phyloP scores from a whole-genome alignment of 1,284 basidiomycete genomes.

The Apiotrichum mycotoxinovorans region DNA sequence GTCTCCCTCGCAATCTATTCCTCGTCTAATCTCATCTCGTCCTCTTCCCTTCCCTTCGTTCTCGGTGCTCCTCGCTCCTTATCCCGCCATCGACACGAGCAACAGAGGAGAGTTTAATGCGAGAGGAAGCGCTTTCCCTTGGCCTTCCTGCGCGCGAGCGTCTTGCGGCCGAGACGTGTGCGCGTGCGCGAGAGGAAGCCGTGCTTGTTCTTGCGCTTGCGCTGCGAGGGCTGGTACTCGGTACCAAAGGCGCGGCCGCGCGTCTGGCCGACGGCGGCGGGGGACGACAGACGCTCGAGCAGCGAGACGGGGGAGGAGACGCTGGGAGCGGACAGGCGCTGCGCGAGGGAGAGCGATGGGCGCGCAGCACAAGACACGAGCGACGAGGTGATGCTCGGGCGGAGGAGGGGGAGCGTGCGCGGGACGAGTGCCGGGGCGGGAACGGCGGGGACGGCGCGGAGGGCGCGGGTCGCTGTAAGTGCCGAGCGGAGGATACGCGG shows the following conservation, averaged over 20 bases:
- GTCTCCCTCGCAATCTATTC: not conserved
- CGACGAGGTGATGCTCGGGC: slow-evolving; percentile 5
- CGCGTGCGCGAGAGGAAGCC: slow-evolving; percentile 70
- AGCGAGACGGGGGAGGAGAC: slow-evolving; percentile 6
- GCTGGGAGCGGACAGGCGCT: slow-evolving; percentile 4
- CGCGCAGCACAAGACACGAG: slow-evolving; percentile 3
- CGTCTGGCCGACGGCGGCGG: slow-evolving; percentile 21
- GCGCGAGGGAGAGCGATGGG: slow-evolving; percentile 8
- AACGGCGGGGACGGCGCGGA: not conserved
- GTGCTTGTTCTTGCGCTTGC: slow-evolving; percentile 81
- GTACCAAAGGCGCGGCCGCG: slow-evolving; percentile 55
- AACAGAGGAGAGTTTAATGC: slow-evolving; percentile 48
- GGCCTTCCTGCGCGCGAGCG: slow-evolving; percentile 57
- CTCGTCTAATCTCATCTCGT: too few species aligned
- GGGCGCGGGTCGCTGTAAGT: too few species aligned
- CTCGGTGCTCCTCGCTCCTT: too few species aligned
- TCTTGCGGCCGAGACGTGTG: slow-evolving; percentile 47
- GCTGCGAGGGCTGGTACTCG: slow-evolving; percentile 84
- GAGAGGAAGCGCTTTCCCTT: slow-evolving; percentile 63
- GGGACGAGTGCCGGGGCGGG: slow-evolving; percentile 4
- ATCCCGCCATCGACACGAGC: not conserved
- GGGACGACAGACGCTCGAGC: slow-evolving; percentile 13
- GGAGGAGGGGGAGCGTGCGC: slow-evolving; percentile 1
- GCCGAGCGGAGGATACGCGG: not conserved
- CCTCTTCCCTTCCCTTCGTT: too few species aligned